Evolutionary conservation across 371 early-diverging fungal genomes (phyloP), one percentile per base, ranked within the genome.

Genomic region (Mortierella sp.): DNA sequence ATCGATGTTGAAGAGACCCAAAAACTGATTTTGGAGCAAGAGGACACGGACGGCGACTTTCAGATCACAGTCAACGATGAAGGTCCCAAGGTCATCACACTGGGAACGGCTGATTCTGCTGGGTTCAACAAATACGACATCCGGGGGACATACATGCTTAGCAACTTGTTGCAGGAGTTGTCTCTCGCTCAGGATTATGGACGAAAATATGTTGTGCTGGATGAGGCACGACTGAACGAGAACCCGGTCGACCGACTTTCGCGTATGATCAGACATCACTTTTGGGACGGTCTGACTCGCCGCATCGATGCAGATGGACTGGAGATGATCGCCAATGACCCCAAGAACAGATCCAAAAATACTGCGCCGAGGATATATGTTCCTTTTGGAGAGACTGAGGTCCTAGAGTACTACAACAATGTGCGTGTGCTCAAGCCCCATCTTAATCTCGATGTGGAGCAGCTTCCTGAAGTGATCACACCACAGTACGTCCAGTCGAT

Each of bases 271-370:
- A 88, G 90, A 49, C 86, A 87, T 61, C 87, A 93, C 48, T 98
- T 97, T 72, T 97, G 99, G 99, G 94, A 96, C 79, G 96, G 93
- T 0, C 80, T 98, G 28, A 96, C 96, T 2, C 84, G 99, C 50
- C 85, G 96, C 39, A 95, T 98, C 64, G 98, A 97, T 80, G 94
- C 93, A 14, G 87, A 93, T 37, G 95, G 95, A 2, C 79, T 98
- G 49, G 94, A 96, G 75, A 85, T 88, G 26, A 97, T 98, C 57
- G 93, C 94, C 79, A 86, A 86, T 11, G 99, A 98, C 72, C 94
- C 98, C n/a, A 98, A 98, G 79, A 95, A 95, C 83, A 79, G 94
- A 53, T 84, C 85, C 7, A 79, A 84, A n/a, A 90, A 95, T 64
- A 89, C 87, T 23, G 80, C 84, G n/a, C 92, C 93, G 7, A 89